Base-by-base conservation (phyloP, 148 eudicot species). In the Camellia lanceoleosa region DNA sequence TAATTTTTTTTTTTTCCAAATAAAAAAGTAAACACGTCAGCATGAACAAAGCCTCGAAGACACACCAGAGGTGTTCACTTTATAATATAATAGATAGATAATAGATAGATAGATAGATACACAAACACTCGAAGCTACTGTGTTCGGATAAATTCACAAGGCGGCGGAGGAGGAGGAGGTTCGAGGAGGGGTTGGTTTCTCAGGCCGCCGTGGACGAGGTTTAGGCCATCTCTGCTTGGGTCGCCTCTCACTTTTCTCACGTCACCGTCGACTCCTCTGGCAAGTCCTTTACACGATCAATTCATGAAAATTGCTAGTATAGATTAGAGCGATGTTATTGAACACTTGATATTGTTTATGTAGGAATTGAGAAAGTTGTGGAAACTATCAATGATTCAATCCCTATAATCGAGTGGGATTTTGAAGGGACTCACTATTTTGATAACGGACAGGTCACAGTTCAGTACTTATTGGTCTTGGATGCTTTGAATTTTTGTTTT, bases 401-500 rank as follows among this genome's bases (percentile, higher is more conserved):
- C 23, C 23, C 23, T 23, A 23, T 23, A 23, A 23, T 23, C 23
- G 23, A 23, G 23, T 23, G 23, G 23, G 23, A 23, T n/a, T 23
- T 23, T 23, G 23, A 23, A 23, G 23, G 23, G 23, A 23, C 23
- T 23, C 23, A 23, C 23, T 23, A 23, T 23, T 23, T 23, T 23
- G 23, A 23, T 23, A 23, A 23, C 23, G 23, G 23, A 23, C 23
- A 0, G 0, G 23, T 23, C 23, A 23, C 23, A 23, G 23, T 23
- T 23, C 0, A 23, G 86, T 93, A 93, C 78, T 74, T 91, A 61
- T 73, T 93, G 59, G 97, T 93, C 3, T 79, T 93, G 77, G 97
- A 93, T 80, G 86, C 92, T 11, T 51, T 93, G 66, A 91, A 91
- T 79, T 91, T 93, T 74, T 91, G 97, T 93, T 93, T n/a, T 65